Conservation (phyloP, 2,329 filamentous ascomycete genomes). For the Didymella keratinophila region DNA sequence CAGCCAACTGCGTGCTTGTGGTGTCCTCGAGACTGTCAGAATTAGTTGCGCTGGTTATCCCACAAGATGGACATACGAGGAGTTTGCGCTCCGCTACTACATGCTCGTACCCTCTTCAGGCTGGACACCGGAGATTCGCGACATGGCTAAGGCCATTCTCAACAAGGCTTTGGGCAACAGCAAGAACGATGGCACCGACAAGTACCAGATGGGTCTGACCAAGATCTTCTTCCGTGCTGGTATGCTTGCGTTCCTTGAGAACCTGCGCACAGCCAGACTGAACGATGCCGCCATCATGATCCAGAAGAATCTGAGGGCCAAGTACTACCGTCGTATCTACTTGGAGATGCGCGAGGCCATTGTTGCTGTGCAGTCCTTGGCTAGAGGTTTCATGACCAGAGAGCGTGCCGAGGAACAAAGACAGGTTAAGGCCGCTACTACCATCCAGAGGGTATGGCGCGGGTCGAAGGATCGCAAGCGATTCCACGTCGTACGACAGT, state of each 20-base stretch:
- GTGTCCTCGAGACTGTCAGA: constrained; percentile 97
- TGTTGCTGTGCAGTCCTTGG: constrained; percentile 78
- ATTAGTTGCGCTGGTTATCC: constrained; percentile 98
- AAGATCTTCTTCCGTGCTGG: constrained; percentile 99
- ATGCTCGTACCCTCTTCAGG: constrained; percentile 90
- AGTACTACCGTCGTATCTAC: constrained; percentile 93
- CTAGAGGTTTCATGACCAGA: constrained; percentile 79
- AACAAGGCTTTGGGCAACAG: constrained; percentile 78
- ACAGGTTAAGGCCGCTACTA: constrained; percentile 85
- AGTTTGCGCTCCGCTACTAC: constrained; percentile 97
- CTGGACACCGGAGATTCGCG: constrained; percentile 92
- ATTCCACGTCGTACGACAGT: constrained; percentile 79
- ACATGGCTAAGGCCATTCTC: constrained; percentile 93
- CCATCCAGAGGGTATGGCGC: constrained; percentile 94
- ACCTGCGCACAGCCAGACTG: constrained; percentile 85
- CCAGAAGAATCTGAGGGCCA: constrained; percentile 95
- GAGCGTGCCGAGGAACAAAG: constrained; percentile 81
- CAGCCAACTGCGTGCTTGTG: constrained; percentile 94
- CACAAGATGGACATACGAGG: constrained; percentile 97
- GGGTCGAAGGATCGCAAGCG: constrained; percentile 87
- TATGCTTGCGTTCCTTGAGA: constrained; percentile 98
- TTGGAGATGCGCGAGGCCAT: constrained; percentile 85
- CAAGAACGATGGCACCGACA: constrained; percentile 76
- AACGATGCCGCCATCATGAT: constrained; percentile 97
- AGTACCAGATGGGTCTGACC: constrained; percentile 95